Conservation (phyloP, 495 filamentous ascomycete genomes). For the Aspergillus diversus region DNA sequence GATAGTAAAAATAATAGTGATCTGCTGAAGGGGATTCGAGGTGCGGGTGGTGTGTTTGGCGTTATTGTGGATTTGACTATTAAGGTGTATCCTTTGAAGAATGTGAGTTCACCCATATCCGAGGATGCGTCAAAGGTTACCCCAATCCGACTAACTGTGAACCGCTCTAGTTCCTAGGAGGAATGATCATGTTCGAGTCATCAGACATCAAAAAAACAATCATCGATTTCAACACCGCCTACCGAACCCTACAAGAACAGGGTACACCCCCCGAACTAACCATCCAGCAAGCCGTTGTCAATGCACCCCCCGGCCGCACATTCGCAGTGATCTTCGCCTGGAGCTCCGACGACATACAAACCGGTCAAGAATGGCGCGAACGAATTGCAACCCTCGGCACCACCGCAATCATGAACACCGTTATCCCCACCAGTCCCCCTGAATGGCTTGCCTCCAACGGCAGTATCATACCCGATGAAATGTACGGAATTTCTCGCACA, state of each 20-base stretch:
- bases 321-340: constrained; percentile 35
- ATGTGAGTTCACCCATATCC: constrained; percentile 25
- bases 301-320: constrained; percentile 27
- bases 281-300: constrained; percentile 32
- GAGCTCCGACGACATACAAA: constrained; percentile 30
- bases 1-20: constrained; percentile 34
- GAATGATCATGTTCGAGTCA: constrained; percentile 38
- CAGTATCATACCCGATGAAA: constrained; percentile 21
- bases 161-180: constrained; percentile 37
- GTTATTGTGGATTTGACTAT: constrained; percentile 45
- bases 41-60: constrained; percentile 45
- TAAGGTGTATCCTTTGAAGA: constrained; percentile 38
- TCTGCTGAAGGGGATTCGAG: constrained; percentile 39
- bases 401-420: constrained; percentile 29
- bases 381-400: constrained; percentile 34
- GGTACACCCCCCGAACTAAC: constrained; percentile 31
- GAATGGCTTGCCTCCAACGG: constrained; percentile 22
- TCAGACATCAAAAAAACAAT: constrained; percentile 26
- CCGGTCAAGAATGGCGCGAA: constrained; percentile 33
- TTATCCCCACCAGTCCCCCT: constrained; percentile 31
- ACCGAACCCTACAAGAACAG: constrained; percentile 21
- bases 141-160: constrained; percentile 5
- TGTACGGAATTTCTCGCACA: constrained; percentile 30
- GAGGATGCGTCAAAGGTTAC: background rate
- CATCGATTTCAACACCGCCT: constrained; percentile 30